These are phyloP conservation scores for Stromatinia cepivora DNA, from an alignment of 2,329 filamentous ascomycete species.

Conservation along the genomic window DNA sequence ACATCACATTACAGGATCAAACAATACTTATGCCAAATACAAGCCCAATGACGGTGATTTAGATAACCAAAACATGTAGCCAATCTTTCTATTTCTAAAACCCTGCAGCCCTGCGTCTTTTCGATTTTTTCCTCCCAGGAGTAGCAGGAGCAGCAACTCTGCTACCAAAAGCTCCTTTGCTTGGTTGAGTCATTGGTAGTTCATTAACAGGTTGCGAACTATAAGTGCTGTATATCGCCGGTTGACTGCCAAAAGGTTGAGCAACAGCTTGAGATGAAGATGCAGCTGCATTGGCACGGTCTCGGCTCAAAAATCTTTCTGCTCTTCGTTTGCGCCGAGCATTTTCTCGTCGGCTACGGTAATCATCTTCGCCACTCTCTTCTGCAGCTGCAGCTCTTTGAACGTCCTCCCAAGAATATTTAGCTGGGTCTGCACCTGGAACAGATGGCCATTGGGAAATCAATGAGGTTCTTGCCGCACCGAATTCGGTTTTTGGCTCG, in stretches of 20 bases:
- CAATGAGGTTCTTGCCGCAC: slow-evolving; percentile 34
- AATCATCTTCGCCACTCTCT: slow-evolving; percentile 31
- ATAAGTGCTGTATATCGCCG: slow-evolving; percentile 27
- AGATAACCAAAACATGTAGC: neutral
- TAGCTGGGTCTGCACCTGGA: slow-evolving; percentile 41
- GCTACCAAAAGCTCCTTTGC: slow-evolving; percentile 50
- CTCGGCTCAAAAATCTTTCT: slow-evolving; percentile 38
- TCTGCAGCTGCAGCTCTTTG: slow-evolving; percentile 26
- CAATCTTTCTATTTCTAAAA: slow-evolving; percentile 29
- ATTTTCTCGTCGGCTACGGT: slow-evolving; percentile 33
- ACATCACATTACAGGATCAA: neutral
- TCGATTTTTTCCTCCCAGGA: slow-evolving; percentile 47
- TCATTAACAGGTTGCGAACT: slow-evolving; percentile 39
- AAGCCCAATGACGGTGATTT: neutral
- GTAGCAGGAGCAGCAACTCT: slow-evolving; percentile 41
- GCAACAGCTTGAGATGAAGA: slow-evolving; percentile 48
- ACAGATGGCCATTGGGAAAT: slow-evolving; percentile 43
- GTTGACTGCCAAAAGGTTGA: slow-evolving; percentile 37
- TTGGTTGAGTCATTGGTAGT: slow-evolving; percentile 48
- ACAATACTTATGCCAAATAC: neutral
- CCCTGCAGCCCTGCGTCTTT: slow-evolving; percentile 42
- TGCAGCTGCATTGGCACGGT: slow-evolving; percentile 36
- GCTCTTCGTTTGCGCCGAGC: slow-evolving; percentile 36
- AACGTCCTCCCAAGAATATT: slow-evolving; percentile 40
- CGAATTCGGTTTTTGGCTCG: slow-evolving; percentile 35